Base-by-base conservation (phyloP, 768 basidiomycete genomes). In the Xerocomellus amylosporus region DNA sequence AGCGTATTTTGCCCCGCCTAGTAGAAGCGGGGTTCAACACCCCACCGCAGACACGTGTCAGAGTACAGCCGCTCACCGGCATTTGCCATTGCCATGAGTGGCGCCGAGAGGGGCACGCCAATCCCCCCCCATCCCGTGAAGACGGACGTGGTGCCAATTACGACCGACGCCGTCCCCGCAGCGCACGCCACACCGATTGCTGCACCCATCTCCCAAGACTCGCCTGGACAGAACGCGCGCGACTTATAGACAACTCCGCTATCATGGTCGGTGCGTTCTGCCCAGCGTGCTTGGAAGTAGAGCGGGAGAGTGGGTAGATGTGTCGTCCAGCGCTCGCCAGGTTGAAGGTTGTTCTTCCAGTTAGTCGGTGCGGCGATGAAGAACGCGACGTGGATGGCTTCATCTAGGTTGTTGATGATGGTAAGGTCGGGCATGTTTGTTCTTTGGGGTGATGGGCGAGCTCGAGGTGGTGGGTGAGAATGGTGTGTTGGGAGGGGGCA, bases 371-470 rank as follows among this genome's bases (percentile, higher is more conserved):
- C 56, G 0, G 47, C 36, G n/a, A 67, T 33, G 33, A 54, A 66
- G 39, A 67, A 65, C 0, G 64, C 56, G 0, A 65, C 41, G 2
- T 67, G 64, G 30, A 65, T 57, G 8, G 56, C 22, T 44, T 65
- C 56, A 5, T 58, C 50, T 8, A 65, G 55, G 30, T 64, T 28
- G 17, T 65, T 66, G 31, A 55, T 39, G 8, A 65, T 53, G 8
- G 64, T 63, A 3, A 64, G 45, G 28, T 64, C 54, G 0, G 63
- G 62, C 62, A 64, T 61, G 2, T 34, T 31, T 30, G 4, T 47
- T 33, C 24, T 38, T 13, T 54, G 26, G 10, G 6, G 33, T 20
- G 47, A n/a, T n/a, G 20, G 42, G 7, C 12, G 34, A n/a, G 37
- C 8, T 26, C 6, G 26, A 28, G 28, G 20, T 4, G 6, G 39